phyloP scores from a whole-genome alignment of 495 filamentous ascomycete genomes.

The Cladorrhinum samala region DNA sequence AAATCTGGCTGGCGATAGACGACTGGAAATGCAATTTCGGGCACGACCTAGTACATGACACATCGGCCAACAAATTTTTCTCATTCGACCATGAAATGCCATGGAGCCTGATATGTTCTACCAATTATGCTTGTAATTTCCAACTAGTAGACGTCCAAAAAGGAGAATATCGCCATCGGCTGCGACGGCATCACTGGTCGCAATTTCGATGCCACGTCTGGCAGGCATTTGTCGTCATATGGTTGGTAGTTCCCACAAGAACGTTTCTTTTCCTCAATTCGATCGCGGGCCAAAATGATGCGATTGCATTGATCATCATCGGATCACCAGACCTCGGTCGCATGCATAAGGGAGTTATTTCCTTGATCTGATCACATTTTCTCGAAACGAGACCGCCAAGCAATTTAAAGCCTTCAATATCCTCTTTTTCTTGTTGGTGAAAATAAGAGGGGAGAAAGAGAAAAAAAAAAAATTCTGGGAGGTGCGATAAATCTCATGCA shows the following conservation, averaged over 20 bases:
- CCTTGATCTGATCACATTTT: too few relatives aligned
- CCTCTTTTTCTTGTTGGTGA: too few relatives aligned
- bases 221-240: constrained; percentile 18
- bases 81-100: too few relatives aligned
- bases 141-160: not conserved
- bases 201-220: constrained; percentile 27
- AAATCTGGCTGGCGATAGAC: not conserved
- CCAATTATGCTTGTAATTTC: too few relatives aligned
- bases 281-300: not conserved
- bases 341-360: too few relatives aligned
- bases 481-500: not conserved
- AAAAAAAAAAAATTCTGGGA: too few relatives aligned
- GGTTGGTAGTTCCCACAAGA: constrained; percentile 14
- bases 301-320: not conserved
- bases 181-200: constrained; percentile 3
- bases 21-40: constrained; percentile 1
- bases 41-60: not conserved
- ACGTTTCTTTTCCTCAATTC: not conserved
- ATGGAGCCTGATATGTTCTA: too few relatives aligned
- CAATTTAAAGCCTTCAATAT: too few relatives aligned
- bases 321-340: too few relatives aligned
- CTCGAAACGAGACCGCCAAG: too few relatives aligned
- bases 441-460: too few relatives aligned
- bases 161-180: too few relatives aligned
- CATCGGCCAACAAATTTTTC: not conserved